Percentiles rank a stretch among this genome's conserved stretches.
Evolutionary conservation across 495 filamentous ascomycete genomes (phyloP).

Genomic region (Pyrenopolyporus hunteri): DNA sequence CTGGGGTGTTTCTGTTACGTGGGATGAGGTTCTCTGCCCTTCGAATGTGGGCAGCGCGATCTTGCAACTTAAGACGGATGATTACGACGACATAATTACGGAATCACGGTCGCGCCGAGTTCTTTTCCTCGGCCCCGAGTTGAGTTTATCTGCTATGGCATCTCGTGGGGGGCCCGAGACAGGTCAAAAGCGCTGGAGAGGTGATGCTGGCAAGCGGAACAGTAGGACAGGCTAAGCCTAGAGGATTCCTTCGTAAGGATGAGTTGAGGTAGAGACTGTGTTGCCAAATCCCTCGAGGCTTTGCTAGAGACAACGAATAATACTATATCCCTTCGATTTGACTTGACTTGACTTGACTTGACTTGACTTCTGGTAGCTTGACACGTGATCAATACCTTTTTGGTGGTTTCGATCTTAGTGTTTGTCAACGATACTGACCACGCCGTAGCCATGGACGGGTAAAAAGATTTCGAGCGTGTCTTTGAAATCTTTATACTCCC

Average conservation of each 20-base stretch:
- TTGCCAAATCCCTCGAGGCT: constrained; percentile 1
- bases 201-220: constrained; percentile 6
- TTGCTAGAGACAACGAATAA: constrained; percentile 21
- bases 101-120: constrained; percentile 19
- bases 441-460: too few species aligned
- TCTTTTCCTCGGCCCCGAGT: constrained; percentile 7
- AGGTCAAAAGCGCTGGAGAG: constrained; percentile 6
- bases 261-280: constrained; percentile 5
- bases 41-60: background rate
- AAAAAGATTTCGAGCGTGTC: too few species aligned
- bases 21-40: constrained; percentile 16
- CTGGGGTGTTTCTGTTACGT: constrained; percentile 21
- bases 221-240: constrained; percentile 9
- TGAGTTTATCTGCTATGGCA: background rate
- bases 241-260: constrained; percentile 10
- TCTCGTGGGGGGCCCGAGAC: background rate
- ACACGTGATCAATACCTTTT: too few species aligned
- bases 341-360: too few species aligned
- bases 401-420: too few species aligned
- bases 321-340: constrained; percentile 28
- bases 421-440: too few species aligned
- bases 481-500: too few species aligned
- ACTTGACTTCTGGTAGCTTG: background rate
- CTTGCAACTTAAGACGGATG: constrained; percentile 14
- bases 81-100: constrained; percentile 26